phyloP scores from a whole-genome alignment of 495 filamentous ascomycete genomes.

The Amorphotheca resinae region DNA sequence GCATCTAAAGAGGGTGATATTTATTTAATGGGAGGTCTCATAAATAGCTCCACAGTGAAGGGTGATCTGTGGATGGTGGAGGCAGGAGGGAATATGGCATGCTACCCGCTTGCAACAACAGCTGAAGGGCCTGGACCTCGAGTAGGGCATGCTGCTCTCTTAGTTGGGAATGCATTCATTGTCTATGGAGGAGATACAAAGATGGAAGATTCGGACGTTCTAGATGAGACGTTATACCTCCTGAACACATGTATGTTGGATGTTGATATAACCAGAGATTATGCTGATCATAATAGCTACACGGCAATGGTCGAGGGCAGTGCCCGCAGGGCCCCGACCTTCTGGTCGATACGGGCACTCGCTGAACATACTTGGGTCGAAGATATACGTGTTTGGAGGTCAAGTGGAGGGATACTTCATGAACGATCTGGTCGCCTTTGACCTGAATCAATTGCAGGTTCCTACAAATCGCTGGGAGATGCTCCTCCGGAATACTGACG shows the following conservation, averaged over 20 bases:
- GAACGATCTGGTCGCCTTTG: slow-evolving; percentile 95
- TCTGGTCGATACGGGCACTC: slow-evolving; percentile 93
- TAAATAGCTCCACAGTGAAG: slow-evolving; percentile 87
- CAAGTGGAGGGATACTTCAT: slow-evolving; percentile 97
- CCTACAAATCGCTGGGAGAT: slow-evolving; percentile 88
- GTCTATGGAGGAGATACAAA: slow-evolving; percentile 99
- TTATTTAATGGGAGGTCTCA: slow-evolving; percentile 94
- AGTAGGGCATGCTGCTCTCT: slow-evolving; percentile 86
- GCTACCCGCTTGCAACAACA: slow-evolving; percentile 82
- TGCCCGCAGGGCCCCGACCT: slow-evolving; percentile 71
- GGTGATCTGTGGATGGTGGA: slow-evolving; percentile 98
- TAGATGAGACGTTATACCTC: slow-evolving; percentile 93
- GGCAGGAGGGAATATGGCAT: slow-evolving; percentile 73
- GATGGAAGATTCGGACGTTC: slow-evolving; percentile 75
- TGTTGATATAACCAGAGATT: not conserved
- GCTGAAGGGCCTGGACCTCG: slow-evolving; percentile 89
- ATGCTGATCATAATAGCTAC: slow-evolving; percentile 48
- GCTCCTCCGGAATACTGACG: slow-evolving; percentile 63
- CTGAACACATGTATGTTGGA: slow-evolving; percentile 81
- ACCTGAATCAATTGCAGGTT: slow-evolving; percentile 84
- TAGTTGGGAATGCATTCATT: slow-evolving; percentile 98
- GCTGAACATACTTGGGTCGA: slow-evolving; percentile 88
- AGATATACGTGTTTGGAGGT: slow-evolving; percentile 93
- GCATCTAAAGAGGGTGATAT: slow-evolving; percentile 95
- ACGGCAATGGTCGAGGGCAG: slow-evolving; percentile 90